phyloP scores from a whole-genome alignment of 768 basidiomycete species.

The Pholiota conissans region DNA sequence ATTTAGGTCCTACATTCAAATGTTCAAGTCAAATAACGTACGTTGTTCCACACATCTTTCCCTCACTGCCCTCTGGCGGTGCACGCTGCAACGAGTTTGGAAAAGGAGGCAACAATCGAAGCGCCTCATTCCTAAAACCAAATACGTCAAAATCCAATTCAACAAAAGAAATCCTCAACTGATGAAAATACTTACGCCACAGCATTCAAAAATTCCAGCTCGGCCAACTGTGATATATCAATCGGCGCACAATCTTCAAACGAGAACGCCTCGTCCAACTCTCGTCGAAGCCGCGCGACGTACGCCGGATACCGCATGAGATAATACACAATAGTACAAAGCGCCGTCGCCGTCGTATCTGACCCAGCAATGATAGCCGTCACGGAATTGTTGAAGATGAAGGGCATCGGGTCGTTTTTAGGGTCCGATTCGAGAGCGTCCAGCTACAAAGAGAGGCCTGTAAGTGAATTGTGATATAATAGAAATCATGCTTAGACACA shows the following conservation, averaged over 20 bases:
- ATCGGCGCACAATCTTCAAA: constrained; percentile 8
- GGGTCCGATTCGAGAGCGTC: constrained; percentile 15
- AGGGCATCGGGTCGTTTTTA: constrained; percentile 8
- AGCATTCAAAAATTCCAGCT: constrained; percentile 28
- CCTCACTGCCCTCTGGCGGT: constrained; percentile 28
- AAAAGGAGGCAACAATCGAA: constrained; percentile 37
- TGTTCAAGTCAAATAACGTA: constrained; percentile 9
- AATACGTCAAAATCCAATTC: background rate
- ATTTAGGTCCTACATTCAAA: background rate
- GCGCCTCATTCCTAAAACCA: constrained; percentile 35
- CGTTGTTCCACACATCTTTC: constrained; percentile 28
- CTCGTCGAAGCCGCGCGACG: constrained; percentile 22
- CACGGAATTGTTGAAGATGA: constrained; percentile 20
- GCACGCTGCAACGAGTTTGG: constrained; percentile 34
- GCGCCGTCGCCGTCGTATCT: constrained; percentile 28
- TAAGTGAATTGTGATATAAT: background rate
- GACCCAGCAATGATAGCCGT: constrained; percentile 32
- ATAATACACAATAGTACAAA: constrained; percentile 27
- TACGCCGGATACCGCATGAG: constrained; percentile 23
- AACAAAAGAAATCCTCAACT: background rate
- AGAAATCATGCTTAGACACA: constrained; percentile 6
- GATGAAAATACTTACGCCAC: constrained; percentile 25
- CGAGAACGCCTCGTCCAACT: constrained; percentile 24
- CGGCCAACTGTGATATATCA: constrained; percentile 16
- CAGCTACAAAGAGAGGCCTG: constrained; percentile 1